phyloP scores from a whole-genome alignment of 192 early-diverging fungal species.

The Coemansia reversa region DNA sequence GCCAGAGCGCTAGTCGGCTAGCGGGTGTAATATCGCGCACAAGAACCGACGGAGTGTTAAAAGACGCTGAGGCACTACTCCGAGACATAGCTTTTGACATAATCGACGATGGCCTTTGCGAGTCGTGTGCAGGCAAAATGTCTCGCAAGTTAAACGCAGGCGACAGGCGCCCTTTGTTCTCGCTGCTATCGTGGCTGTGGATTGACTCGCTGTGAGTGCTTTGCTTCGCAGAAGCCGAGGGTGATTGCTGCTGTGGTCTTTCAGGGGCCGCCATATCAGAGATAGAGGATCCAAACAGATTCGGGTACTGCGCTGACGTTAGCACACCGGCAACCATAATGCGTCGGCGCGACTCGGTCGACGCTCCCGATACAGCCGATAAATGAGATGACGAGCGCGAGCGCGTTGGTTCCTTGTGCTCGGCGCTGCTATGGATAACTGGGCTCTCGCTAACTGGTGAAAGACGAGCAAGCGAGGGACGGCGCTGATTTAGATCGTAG shows the following conservation, averaged over 20 bases:
- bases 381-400: constrained; percentile 49
- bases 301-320: constrained; percentile 40
- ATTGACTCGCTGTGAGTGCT: constrained; percentile 38
- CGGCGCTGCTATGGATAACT: constrained; percentile 3
- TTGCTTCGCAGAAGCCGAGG: constrained; percentile 17
- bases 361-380: constrained; percentile 38
- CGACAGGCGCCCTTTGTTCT: constrained; percentile 2
- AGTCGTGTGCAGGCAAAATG: constrained; percentile 1
- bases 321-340: constrained; percentile 43
- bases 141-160: constrained; percentile 6
- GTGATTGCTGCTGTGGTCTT: constrained; percentile 14
- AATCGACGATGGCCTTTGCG: constrained; percentile 17
- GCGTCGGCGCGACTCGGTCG: constrained; percentile 49
- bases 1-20: constrained; percentile 47
- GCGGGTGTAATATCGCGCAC: constrained; percentile 54
- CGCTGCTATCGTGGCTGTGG: constrained; percentile 31
- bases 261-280: constrained; percentile 4
- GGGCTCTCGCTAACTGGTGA: constrained; percentile 44
- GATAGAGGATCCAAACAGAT: constrained; percentile 39
- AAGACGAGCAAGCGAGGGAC: constrained; percentile 19
- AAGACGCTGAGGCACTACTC: constrained; percentile 14
- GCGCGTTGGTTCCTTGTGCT: constrained; percentile 11
- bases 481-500: constrained; percentile 4
- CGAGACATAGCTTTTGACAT: constrained; percentile 17
- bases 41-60: constrained; percentile 15